Evolutionary conservation across 192 early-diverging fungal genomes (phyloP).

Genomic region (Coemansia sp.): DNA sequence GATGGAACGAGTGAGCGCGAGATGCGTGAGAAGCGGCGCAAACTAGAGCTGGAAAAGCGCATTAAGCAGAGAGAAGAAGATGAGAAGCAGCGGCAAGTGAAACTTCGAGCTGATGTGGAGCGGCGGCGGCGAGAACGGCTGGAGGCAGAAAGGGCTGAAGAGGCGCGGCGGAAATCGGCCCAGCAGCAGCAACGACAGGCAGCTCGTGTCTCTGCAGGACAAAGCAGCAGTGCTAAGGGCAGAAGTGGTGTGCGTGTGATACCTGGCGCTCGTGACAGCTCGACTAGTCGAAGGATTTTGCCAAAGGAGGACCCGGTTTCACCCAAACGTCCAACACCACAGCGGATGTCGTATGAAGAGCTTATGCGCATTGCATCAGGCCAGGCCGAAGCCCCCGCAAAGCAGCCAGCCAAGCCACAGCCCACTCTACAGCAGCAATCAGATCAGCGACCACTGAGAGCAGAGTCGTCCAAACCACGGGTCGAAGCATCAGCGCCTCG

Average conservation of each 20-base stretch:
- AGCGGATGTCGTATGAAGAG: constrained; percentile 40
- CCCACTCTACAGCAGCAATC: constrained; percentile 6
- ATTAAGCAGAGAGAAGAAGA: constrained; percentile 37
- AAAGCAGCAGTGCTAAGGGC: constrained; percentile 7
- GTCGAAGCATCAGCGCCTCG: background rate
- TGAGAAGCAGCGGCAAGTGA: constrained; percentile 24
- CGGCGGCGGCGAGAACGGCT: constrained; percentile 20
- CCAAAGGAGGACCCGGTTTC: background rate
- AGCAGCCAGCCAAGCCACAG: background rate
- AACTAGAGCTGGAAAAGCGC: constrained; percentile 33
- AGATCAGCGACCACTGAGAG: background rate
- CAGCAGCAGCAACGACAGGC: constrained; percentile 8
- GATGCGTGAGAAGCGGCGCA: constrained; percentile 33
- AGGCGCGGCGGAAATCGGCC: background rate
- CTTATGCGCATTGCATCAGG: constrained; percentile 53
- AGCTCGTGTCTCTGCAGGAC: background rate
- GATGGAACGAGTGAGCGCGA: constrained; percentile 16
- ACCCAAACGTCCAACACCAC: constrained; percentile 4
- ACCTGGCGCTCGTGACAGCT: background rate
- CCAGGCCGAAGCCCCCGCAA: constrained; percentile 3
- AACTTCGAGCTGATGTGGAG: constrained; percentile 11
- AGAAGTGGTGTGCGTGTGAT: background rate
- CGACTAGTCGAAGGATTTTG: background rate
- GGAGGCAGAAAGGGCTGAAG: constrained; percentile 14
- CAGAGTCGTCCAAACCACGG: background rate